Percentiles rank a stretch among this genome's conserved stretches.
Evolutionary conservation across 495 filamentous ascomycete species (phyloP).

Genomic region (Patellaria atrata): DNA sequence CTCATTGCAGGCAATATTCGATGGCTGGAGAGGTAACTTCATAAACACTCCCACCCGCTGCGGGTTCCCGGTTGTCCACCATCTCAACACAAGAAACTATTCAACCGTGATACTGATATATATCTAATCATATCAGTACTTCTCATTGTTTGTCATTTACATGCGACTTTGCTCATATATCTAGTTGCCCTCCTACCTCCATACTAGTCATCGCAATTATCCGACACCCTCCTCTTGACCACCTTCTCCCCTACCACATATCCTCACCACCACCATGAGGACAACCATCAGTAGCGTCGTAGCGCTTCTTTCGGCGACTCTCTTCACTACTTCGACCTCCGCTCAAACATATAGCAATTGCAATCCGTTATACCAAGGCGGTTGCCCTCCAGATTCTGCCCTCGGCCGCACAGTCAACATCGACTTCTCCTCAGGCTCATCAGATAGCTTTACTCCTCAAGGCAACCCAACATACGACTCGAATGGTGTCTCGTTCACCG

Average conservation of each 20-base stretch:
- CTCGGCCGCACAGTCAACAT: constrained; percentile 63
- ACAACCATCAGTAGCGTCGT: constrained; percentile 9
- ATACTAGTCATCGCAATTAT: too few species aligned
- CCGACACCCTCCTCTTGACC: constrained; percentile 2
- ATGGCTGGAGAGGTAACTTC: too few species aligned
- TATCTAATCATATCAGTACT: too few species aligned
- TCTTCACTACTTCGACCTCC: constrained; percentile 21
- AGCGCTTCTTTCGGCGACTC: constrained; percentile 13
- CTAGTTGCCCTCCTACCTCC: too few species aligned
- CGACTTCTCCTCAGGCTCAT: constrained; percentile 62
- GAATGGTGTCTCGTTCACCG: constrained; percentile 73
- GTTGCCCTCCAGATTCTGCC: constrained; percentile 66
- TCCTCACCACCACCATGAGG: constrained; percentile 12
- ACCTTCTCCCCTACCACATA: constrained; percentile 3
- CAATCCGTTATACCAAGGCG: constrained; percentile 47
- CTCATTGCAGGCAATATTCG: too few species aligned
- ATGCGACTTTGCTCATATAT: too few species aligned
- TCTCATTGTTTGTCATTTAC: too few species aligned
- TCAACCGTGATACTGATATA: too few species aligned
- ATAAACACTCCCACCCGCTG: too few species aligned
- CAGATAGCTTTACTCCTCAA: constrained; percentile 51
- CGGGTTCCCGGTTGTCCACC: too few species aligned
- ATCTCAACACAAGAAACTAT: too few species aligned
- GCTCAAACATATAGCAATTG: constrained; percentile 67
- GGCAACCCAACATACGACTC: constrained; percentile 55